Base-by-base conservation (phyloP, 192 early-diverging fungal species). In the Gryganskiella cystojenkinii region DNA sequence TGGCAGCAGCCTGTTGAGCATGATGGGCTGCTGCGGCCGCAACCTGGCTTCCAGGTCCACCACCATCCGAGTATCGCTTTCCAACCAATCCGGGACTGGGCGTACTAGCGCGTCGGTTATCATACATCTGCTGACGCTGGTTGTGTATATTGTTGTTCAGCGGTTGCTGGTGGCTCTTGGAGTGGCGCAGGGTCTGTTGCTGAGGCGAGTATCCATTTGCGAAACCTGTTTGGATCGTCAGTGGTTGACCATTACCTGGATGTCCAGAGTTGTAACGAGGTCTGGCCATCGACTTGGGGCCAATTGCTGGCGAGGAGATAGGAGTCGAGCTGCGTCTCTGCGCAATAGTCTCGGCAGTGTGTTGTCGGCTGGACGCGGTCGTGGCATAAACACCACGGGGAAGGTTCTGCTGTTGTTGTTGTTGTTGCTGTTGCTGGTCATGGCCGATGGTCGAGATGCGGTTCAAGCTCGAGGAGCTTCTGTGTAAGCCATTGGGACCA, bases 151-250 rank as follows among this genome's bases (percentile, higher is more conserved):
- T n/a, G 8, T 30, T 45, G 47, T 73, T 73, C 57, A 76, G 27
- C 4, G 64, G 65, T 34, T 61, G 65, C 10, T 78, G 74, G n/a
- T 69, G 65, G 25, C 74, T 78, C 61, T 78, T 78, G 55, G 66
- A 55, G 43, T 78, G 74, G 20, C 74, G 65, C 40, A 78, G 61
- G 4, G 62, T 64, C 5, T 66, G n/a, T n/a, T n/a, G 71, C 47
- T 76, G 73, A 59, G 66, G 56, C 1, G 61, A 19, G 42, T 69
- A 60, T 3, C 74, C 74, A 25, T 44, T 64, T 28, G 54, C 45
- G 50, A 78, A 78, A 10, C 66, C 74, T 1, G 74, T 78, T 24
- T 78, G 74, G 50, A 78, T 78, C 15, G 74, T 78, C 61, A 78
- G 42, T 4, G 74, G 67, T 1, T 59, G 31, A 49, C 71, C 70